Base-by-base conservation (phyloP, 345 rosid species). In the Rubroshorea leprosula region DNA sequence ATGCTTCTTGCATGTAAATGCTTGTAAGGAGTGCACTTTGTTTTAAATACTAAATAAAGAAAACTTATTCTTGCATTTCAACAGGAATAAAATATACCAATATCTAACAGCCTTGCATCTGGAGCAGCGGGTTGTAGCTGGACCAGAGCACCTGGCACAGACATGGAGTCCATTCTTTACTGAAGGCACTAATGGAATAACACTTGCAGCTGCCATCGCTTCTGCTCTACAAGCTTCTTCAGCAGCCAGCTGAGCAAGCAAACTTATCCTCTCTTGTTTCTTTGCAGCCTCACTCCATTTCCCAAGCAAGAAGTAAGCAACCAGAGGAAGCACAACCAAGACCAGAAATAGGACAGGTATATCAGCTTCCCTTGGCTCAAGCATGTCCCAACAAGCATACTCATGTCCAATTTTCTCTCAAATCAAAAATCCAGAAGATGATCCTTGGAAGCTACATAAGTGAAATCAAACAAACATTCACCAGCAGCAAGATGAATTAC, bases 311-410 rank as follows among this genome's bases (percentile, higher is more conserved):
- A 83, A 48, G 66, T 88, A 85, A 58, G 77, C 80, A 68, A 80
- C 83, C 57, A 88, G 77, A 59, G 96, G 96, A 74, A 85, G 83
- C 72, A 88, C 90, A 52, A 85, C 88, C 82, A 88, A 74, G 68
- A 88, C 82, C 63, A 88, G 75, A 74, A 88, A 83, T 67, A 88
- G 72, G 74, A 68, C 62, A 46, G 90, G 90, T 70, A 88, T 56
- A 70, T 85, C 90, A 66, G 85, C 86, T 80, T 77, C 93, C 87
- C 88, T 88, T 81, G 96, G 90, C 78, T 88, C 85, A 35, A 88
- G 96, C 96, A 88, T 88, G 86, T 80, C 87, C 87, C 64, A 68
- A 70, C 73, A 69, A 81, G 75, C 84, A 74, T 77, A 72, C 80
- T 85, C 96, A 88, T 88, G 78, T 75, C 96, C 90, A 73, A 67